Evolutionary conservation across 2,329 filamentous ascomycete genomes (phyloP).

Genomic region (Cladosporium oxysporum): DNA sequence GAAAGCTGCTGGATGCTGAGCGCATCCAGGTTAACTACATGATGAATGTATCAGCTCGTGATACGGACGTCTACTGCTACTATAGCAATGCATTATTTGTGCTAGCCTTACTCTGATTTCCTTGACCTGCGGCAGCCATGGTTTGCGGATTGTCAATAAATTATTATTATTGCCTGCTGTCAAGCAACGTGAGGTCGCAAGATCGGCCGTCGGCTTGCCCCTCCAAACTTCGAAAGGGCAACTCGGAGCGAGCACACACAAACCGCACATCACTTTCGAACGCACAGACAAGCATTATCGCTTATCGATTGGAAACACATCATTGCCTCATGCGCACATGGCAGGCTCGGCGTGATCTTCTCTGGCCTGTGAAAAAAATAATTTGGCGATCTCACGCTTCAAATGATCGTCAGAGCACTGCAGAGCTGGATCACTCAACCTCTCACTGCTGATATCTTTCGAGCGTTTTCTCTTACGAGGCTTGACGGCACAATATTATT

Average conservation of each 20-base stretch:
- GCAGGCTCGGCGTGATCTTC: not conserved
- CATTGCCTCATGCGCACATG: not conserved
- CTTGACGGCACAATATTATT: slow-evolving; percentile 14
- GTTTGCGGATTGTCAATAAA: slow-evolving; percentile 9
- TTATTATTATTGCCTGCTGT: slow-evolving; percentile 6
- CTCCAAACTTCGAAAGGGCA: slow-evolving; percentile 10
- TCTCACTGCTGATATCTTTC: not conserved
- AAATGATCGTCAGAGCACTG: slow-evolving; percentile 6
- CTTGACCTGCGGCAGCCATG: slow-evolving; percentile 16
- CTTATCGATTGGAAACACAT: slow-evolving; percentile 10
- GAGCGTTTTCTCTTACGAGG: not conserved
- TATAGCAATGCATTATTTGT: not conserved
- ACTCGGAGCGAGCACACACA: slow-evolving; percentile 8
- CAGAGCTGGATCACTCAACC: slow-evolving; percentile 1
- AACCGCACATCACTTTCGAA: slow-evolving; percentile 8
- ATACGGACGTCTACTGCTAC: not conserved
- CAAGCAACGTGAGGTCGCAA: slow-evolving; percentile 17
- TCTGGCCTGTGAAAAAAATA: not conserved
- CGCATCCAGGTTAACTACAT: slow-evolving; percentile 67
- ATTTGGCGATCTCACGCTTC: not conserved
- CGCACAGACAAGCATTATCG: slow-evolving; percentile 8
- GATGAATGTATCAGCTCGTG: slow-evolving; percentile 7
- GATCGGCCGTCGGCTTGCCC: slow-evolving; percentile 14
- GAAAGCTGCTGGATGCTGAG: slow-evolving; percentile 84
- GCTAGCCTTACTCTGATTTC: slow-evolving; percentile 20